Evolutionary conservation across 169 alveolate genomes (phyloP).

Genomic region (Eimeria acervulina): DNA sequence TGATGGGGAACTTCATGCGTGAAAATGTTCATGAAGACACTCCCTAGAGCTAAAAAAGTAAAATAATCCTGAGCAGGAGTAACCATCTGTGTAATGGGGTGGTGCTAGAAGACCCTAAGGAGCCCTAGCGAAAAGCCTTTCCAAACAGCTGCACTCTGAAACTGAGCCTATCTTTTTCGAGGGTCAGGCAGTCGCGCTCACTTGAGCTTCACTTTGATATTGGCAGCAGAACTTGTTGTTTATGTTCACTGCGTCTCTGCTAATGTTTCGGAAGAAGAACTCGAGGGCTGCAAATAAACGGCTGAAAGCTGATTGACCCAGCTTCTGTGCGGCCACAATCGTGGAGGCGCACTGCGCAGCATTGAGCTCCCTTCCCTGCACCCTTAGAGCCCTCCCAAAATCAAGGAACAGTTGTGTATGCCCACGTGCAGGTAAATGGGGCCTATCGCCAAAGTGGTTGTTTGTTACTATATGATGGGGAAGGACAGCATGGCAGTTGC

Average conservation of each 20-base stretch:
- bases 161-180: not conserved
- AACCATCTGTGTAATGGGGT: not conserved
- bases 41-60: too few species aligned
- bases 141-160: not conserved
- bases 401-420: not conserved
- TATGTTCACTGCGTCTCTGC: slow-evolving; percentile 73
- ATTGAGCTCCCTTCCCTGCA: not conserved
- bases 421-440: not conserved
- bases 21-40: not conserved
- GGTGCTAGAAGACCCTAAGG: not conserved
- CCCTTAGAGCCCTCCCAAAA: not conserved
- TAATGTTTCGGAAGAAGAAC: slow-evolving; percentile 56
- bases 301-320: not conserved
- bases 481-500: not conserved
- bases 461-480: not conserved
- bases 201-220: slow-evolving; percentile 38
- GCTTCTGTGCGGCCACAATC: not conserved
- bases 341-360: not conserved
- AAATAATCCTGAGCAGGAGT: too few species aligned
- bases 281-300: slow-evolving; percentile 32
- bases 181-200: not conserved
- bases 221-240: slow-evolving; percentile 70
- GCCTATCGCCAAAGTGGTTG: too few species aligned
- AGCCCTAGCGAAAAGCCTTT: not conserved
- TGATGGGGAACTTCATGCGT: not conserved